A percentile compares a stretch with the other conserved stretches of the same genome.
These are phyloP conservation scores for Eleusine coracana DNA, from an alignment of 176 grass and related monocot species.

Conservation along the genomic window DNA sequence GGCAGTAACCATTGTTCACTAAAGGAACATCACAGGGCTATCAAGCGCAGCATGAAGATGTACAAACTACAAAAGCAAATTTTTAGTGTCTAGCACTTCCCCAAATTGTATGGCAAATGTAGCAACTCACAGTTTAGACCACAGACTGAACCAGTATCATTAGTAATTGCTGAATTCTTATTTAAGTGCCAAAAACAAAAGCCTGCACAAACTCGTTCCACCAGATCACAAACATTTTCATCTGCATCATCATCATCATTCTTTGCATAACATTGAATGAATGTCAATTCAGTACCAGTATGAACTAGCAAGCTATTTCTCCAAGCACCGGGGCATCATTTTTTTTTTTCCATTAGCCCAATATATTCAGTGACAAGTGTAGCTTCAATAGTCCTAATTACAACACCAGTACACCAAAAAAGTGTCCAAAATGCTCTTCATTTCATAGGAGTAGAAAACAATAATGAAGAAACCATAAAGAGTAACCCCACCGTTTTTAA, in stretches of 20 bases:
- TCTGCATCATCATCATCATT: not conserved
- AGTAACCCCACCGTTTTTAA: too few species aligned
- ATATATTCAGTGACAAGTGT: not conserved
- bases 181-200: not conserved
- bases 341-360: not conserved
- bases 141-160: not conserved
- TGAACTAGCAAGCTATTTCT: not conserved
- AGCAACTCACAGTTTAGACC: not conserved
- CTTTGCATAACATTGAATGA: not conserved
- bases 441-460: not conserved
- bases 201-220: not conserved
- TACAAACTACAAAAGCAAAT: too few species aligned
- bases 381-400: not conserved
- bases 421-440: not conserved
- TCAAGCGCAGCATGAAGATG: not conserved
- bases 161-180: not conserved
- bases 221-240: not conserved
- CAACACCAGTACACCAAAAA: not conserved
- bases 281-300: not conserved
- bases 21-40: not conserved
- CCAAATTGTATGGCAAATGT: not conserved
- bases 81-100: not conserved
- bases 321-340: not conserved
- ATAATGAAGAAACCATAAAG: not conserved
- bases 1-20: not conserved